Base-by-base conservation (phyloP, 768 basidiomycete genomes). In the Guyanaporus albipodus region DNA sequence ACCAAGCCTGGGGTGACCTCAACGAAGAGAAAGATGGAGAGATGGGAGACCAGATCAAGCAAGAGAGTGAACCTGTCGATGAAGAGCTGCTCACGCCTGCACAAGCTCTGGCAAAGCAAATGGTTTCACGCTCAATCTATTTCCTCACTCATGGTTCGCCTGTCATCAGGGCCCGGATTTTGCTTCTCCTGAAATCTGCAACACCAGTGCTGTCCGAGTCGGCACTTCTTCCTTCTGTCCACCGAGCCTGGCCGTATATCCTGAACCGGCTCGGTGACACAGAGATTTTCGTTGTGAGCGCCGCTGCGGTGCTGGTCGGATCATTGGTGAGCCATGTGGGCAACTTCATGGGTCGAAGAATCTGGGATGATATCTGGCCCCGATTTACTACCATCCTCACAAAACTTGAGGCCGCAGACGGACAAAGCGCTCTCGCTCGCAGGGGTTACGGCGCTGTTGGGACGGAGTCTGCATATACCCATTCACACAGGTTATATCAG, bases 321-420 rank as follows among this genome's bases (percentile, higher is more conserved):
- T 68, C 78, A 1, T 72, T 99, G 31, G 78, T 81, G 0, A 68
- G 59, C 29, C 73, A 88, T 54, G 78, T 82, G 22, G 96, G 94
- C 21, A 79, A 78, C 44, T 96, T 90, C 68, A 94, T 98, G 88
- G 77, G 77, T 39, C 73, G 80, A 27, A 74, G 87, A 44, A 77
- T 98, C 26, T 87, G 93, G 80, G 91, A 96, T 54, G 89, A 97
- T 52, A 77, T 92, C 17, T 98, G 95, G 94, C 95, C 95, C 1
- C 79, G 76, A 33, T 89, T 95, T 61, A 72, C 69, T 31, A 58
- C 52, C 8, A 73, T 96, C 47, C 67, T 97, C 31, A 65, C 63
- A 3, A 72, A 69, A 17, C 73, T 92, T 18, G 79, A 83, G 45
- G 65, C 63, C n/a, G 80, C 75, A 8, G 91, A 95, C 54, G 61